Evolutionary conservation across 192 early-diverging fungal genomes (phyloP).

Genomic region (Backusella australiensis): DNA sequence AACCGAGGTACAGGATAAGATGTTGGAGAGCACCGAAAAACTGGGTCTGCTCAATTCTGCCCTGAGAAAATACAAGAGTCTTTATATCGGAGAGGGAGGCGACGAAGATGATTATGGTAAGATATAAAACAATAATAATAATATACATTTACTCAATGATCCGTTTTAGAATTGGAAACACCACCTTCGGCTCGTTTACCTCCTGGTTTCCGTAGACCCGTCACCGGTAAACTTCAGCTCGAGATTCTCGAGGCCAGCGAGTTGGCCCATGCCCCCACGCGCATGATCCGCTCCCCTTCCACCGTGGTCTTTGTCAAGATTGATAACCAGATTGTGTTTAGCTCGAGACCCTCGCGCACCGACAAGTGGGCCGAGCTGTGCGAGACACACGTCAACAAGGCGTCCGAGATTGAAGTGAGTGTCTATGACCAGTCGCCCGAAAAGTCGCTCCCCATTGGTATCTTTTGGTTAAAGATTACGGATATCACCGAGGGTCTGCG

Average conservation of each 20-base stretch:
- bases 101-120: constrained; percentile 71
- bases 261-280: constrained; percentile 52
- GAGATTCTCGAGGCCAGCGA: constrained; percentile 59
- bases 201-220: constrained; percentile 64
- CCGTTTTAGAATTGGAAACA: constrained; percentile 36
- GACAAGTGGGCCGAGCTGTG: constrained; percentile 84
- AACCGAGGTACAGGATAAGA: constrained; percentile 47
- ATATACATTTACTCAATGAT: too few relatives aligned
- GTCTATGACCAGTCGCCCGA: constrained; percentile 79
- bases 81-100: constrained; percentile 74
- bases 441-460: constrained; percentile 68
- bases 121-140: neutral
- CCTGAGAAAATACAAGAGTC: constrained; percentile 80
- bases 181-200: constrained; percentile 44
- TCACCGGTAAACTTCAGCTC: constrained; percentile 71
- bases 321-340: constrained; percentile 76
- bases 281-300: constrained; percentile 58
- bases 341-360: constrained; percentile 62
- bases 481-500: constrained; percentile 88
- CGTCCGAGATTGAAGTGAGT: constrained; percentile 86
- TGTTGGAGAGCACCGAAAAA: constrained; percentile 60
- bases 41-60: constrained; percentile 67
- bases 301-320: constrained; percentile 77
- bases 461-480: constrained; percentile 91
- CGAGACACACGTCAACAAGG: constrained; percentile 85